Conservation (phyloP, 2,329 filamentous ascomycete genomes). For the Hypoxylon sp. region DNA sequence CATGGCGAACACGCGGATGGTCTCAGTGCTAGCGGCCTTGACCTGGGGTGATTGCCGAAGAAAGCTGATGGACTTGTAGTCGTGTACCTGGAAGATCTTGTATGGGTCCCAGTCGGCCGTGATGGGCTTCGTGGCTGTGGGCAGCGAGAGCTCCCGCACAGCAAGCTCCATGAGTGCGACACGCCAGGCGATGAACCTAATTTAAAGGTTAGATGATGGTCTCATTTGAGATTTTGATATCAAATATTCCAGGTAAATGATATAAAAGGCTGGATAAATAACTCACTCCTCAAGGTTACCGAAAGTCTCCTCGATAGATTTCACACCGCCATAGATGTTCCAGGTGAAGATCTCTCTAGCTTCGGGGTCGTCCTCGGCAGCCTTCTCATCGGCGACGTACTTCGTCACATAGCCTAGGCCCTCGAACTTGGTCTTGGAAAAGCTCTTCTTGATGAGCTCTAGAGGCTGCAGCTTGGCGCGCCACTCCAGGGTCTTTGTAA, state of each 20-base stretch:
- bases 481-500: conserved; percentile 85
- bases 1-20: conserved; percentile 82
- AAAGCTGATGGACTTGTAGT: conserved; percentile 91
- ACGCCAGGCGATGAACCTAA: conserved; percentile 89
- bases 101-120: conserved; percentile 85
- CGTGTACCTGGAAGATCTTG: conserved; percentile 92
- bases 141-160: conserved; percentile 78
- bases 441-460: conserved; percentile 73
- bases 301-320: conserved; percentile 84
- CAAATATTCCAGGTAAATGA: background rate
- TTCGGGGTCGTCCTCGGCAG: conserved; percentile 50
- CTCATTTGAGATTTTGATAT: background rate
- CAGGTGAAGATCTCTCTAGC: conserved; percentile 81
- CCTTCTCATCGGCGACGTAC: conserved; percentile 67
- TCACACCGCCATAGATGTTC: conserved; percentile 93
- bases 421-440: conserved; percentile 77
- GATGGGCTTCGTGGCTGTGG: conserved; percentile 76
- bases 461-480: conserved; percentile 80
- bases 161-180: conserved; percentile 91
- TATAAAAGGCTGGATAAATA: background rate
- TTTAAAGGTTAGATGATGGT: conserved; percentile 9
- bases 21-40: conserved; percentile 81
- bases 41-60: conserved; percentile 82
- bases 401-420: conserved; percentile 84
- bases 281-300: conserved; percentile 83